Conservation (phyloP, 129 eudicot species). For the Centrapalus pauciflorus region DNA sequence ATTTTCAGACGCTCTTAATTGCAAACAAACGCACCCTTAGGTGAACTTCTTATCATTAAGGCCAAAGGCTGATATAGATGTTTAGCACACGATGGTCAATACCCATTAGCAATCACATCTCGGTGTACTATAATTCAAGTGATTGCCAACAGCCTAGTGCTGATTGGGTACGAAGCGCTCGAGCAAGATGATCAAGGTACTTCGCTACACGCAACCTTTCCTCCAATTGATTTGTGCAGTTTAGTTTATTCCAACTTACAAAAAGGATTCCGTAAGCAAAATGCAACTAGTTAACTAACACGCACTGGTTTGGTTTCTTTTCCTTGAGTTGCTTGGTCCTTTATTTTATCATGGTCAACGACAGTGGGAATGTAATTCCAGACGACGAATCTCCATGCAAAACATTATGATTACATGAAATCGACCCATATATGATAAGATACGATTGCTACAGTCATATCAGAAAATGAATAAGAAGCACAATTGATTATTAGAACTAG, state of each 20-base stretch:
- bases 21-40: too few species aligned
- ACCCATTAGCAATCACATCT: background rate
- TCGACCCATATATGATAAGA: background rate
- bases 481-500: slow-evolving; percentile 2
- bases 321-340: background rate
- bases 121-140: background rate
- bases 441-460: background rate
- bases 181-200: background rate
- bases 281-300: slow-evolving; percentile 7
- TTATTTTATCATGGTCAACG: slow-evolving; percentile 7
- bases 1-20: too few species aligned
- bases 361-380: background rate
- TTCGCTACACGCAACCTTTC: background rate
- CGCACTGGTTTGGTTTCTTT: background rate
- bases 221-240: background rate
- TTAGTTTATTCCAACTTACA: background rate
- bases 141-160: background rate
- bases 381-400: background rate
- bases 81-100: background rate
- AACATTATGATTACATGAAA: background rate
- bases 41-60: background rate
- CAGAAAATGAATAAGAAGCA: background rate
- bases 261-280: background rate
- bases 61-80: background rate
- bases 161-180: background rate